Conservation (phyloP, 75 land plant genomes). For the Picea sitchensis region DNA sequence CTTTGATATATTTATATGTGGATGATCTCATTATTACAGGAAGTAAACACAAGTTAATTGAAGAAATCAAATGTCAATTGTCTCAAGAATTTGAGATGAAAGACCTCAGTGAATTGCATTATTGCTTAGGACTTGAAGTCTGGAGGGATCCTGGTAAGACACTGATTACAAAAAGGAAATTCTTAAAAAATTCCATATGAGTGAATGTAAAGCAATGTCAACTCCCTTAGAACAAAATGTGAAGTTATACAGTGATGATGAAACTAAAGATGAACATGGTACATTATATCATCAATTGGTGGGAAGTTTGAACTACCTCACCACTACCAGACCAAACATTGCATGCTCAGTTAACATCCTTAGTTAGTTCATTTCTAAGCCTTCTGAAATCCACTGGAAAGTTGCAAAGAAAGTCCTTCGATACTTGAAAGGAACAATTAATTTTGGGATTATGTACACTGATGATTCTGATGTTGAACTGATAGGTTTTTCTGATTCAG, state of each 20-base stretch:
- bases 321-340: slow-evolving; percentile 3
- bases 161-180: not conserved
- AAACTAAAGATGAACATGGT: not conserved
- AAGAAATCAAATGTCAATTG: not conserved
- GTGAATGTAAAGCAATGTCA: not conserved
- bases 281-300: not conserved
- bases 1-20: not conserved
- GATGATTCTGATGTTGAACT: not conserved
- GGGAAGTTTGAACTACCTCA: not conserved
- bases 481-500: not conserved
- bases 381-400: not conserved
- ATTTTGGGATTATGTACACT: not conserved
- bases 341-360: not conserved
- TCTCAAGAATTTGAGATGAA: not conserved
- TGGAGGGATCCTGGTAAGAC: not conserved
- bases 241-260: not conserved
- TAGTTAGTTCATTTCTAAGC: not conserved
- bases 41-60: no score
- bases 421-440: slow-evolving; percentile 6
- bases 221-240: not conserved
- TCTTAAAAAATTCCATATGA: not conserved
- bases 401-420: not conserved
- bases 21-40: not conserved
- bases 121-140: not conserved
- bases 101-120: not conserved